Percentiles rank a stretch among this genome's conserved stretches.
phyloP scores from a whole-genome alignment of 1,139 yeast species.

The Kodamaea alishanica region DNA sequence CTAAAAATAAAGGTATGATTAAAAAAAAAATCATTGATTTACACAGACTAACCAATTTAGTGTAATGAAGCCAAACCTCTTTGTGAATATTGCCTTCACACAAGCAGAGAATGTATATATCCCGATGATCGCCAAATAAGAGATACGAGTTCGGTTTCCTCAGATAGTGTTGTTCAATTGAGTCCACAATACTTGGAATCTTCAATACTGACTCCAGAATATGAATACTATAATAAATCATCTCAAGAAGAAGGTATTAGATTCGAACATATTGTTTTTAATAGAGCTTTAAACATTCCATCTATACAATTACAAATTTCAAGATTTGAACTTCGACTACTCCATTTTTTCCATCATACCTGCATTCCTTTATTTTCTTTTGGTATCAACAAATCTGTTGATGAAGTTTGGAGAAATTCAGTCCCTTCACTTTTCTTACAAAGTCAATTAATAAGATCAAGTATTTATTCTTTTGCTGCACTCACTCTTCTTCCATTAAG shows the following conservation, averaged over 20 bases:
- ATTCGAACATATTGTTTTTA: neutral
- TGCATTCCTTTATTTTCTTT: constrained; percentile 26
- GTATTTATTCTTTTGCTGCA: constrained; percentile 24
- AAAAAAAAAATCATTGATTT: neutral
- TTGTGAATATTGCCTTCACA: constrained; percentile 38
- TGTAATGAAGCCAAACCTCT: constrained; percentile 34
- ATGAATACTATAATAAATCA: neutral
- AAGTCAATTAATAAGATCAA: constrained; percentile 22
- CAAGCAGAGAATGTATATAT: constrained; percentile 29
- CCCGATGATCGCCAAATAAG: constrained; percentile 9
- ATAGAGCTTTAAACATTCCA: constrained; percentile 7
- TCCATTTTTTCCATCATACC: constrained; percentile 27
- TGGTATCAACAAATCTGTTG: constrained; percentile 21
- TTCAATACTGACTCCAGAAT: too few species aligned
- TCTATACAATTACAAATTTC: constrained; percentile 22
- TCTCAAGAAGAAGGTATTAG: neutral
- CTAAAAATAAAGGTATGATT: constrained; percentile 26
- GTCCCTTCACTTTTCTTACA: constrained; percentile 25
- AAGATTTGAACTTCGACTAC: constrained; percentile 28
- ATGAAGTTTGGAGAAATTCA: constrained; percentile 24
- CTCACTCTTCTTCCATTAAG: constrained; percentile 18
- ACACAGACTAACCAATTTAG: constrained; percentile 14
- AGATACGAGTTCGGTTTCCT: too few species aligned
- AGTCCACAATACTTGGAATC: too few species aligned
- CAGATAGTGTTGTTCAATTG: too few species aligned